Evolutionary conservation across 2,329 filamentous ascomycete genomes (phyloP), one percentile per base, ranked within the genome.

Genomic region (Coniochaeta prunicola): DNA sequence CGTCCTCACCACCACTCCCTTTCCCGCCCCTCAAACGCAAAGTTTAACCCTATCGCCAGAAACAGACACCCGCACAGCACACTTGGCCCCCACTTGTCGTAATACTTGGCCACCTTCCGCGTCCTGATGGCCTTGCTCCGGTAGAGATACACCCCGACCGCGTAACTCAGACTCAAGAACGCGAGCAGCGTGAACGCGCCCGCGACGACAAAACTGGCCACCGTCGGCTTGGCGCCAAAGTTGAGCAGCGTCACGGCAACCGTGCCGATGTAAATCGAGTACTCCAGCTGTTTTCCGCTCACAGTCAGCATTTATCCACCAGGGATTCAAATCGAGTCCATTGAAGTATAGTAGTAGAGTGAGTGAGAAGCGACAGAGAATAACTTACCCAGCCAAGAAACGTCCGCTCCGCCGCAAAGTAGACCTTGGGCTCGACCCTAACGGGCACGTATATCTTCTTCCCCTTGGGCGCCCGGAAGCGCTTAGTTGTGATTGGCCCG

Each of bases 361-460:
- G 26, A 33, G 30, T 58, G n/a, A 53, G 40, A 42, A 53, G 48
- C 45, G 21, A 33, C 10, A 48, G n/a, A n/a, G n/a, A 57, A 59
- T 30, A 48, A 76, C 85, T 77, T 75, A 89, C 87, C 92, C 94
- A 99, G 63, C 91, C 90, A 59, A 99, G 82, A 76, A 97, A 99
- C 0, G 94, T 99, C 64, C 94, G 85, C 74, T 99, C 94, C 0
- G 92, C 92, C 24, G 94, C 94, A 70, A 99, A 96, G 73, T 92
- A 96, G 56, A 99, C 94, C 76, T 99, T 99, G 34, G 94, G 94
- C 74, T 99, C 94, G 34, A 99, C 92, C 55, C 94, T 87, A 58
- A 97, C 88, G 15, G 93, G 93, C 26, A 99, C 94, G 68, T 97
- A 93, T 60, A 99, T 97, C 72, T 90, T 90, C 84, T 92, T 93